Evolutionary conservation across 768 basidiomycete genomes (phyloP), one percentile per base, ranked within the genome.

Genomic region (Mycena rebaudengoi): DNA sequence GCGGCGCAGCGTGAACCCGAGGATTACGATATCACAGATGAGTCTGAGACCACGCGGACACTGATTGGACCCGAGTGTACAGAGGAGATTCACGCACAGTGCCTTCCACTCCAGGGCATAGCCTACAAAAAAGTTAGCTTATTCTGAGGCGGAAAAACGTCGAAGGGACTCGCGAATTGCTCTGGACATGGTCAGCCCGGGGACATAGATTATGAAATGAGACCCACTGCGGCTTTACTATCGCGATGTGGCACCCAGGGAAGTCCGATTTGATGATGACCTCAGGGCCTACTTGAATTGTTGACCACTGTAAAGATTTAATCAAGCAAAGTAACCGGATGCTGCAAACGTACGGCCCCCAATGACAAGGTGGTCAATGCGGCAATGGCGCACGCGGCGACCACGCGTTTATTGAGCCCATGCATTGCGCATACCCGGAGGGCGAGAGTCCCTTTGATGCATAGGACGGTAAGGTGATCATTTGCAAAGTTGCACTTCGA

Each of bases 331-430:
- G n/a, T n/a, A n/a, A n/a, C n/a, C n/a, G n/a, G n/a, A n/a, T n/a
- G n/a, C n/a, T n/a, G n/a, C n/a, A 5, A n/a, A 48, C 56, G 32
- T 39, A 57, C 56, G 4, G 25, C 45, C 4, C 56, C 56, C 25
- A 57, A 37, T 28, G 5, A 16, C 8, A 48, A 18, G 28, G 56
- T 39, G 5, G 12, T 35, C 11, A 46, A 20, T 4, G 45, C 45
- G 7, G 45, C 56, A 12, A 48, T 28, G 12, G 23, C 21, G 7
- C 46, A 20, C 7, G 44, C 20, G 4, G 23, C 16, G 12, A 46
- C 46, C 2, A 57, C 45, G 8, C 33, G n/a, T n/a, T 33, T 30
- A 13, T 57, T 57, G 45, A 57, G 48, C 11, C 56, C 56, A 45
- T 57, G 48, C 33, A 57, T 57, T 0, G 56, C 56, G 16, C 33